Percentiles rank a stretch among this genome's conserved stretches.
These are phyloP conservation scores for Cunninghamia lanceolata DNA, from an alignment of 75 land plant genomes.

Conservation along the genomic window DNA sequence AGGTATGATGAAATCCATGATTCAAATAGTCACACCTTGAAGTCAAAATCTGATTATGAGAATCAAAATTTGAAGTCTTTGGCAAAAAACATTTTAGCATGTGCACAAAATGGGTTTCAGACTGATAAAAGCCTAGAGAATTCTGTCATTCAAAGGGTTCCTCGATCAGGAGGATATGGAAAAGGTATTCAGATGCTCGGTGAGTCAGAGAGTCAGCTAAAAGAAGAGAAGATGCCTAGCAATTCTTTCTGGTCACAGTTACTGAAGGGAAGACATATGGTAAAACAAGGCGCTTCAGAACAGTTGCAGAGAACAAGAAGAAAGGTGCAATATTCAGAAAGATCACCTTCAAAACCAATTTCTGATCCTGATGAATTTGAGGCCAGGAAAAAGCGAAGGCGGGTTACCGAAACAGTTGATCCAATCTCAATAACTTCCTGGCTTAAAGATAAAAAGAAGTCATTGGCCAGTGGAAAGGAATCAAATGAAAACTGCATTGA, in stretches of 20 bases:
- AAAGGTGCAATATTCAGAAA: constrained; percentile 48
- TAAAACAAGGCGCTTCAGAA: constrained; percentile 33
- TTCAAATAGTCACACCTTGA: neutral
- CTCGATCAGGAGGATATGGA: constrained; percentile 24
- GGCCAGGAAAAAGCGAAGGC: constrained; percentile 39
- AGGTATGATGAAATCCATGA: constrained; percentile 35
- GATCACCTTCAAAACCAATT: constrained; percentile 5
- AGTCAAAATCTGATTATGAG: neutral
- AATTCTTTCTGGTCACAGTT: constrained; percentile 52
- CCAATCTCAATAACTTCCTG: constrained; percentile 7
- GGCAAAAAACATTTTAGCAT: constrained; percentile 22
- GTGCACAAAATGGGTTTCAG: constrained; percentile 14
- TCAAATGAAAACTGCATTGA: neutral
- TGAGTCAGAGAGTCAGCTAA: constrained; percentile 21
- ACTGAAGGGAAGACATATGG: constrained; percentile 42
- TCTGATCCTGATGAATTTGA: constrained; percentile 25
- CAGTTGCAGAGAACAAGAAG: constrained; percentile 49
- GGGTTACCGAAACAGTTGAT: constrained; percentile 8
- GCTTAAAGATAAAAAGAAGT: constrained; percentile 14
- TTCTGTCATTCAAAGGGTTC: constrained; percentile 30
- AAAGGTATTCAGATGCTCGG: constrained; percentile 26
- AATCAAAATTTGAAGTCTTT: constrained; percentile 23
- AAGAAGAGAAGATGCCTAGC: constrained; percentile 22
- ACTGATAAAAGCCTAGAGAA: neutral
- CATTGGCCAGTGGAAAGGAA: constrained; percentile 8